These are phyloP conservation scores for Mortierella claussenii DNA, from an alignment of 192 early-diverging fungal species.

Conservation along the genomic window DNA sequence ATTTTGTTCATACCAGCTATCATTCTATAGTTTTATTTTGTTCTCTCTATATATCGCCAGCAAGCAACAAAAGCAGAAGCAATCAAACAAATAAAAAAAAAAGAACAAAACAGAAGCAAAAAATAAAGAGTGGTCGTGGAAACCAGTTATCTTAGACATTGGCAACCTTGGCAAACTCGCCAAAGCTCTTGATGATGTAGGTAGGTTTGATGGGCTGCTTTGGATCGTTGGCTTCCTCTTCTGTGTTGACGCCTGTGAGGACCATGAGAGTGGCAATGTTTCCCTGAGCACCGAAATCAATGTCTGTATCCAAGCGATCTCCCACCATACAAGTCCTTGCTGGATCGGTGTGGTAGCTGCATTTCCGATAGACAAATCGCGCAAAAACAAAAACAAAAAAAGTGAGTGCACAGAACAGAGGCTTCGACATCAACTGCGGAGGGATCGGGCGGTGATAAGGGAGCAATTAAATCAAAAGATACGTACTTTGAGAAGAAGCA, in stretches of 20 bases:
- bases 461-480: too few species aligned
- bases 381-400: not conserved
- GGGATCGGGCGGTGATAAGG: not conserved
- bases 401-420: not conserved
- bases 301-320: constrained; percentile 96
- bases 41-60: too few species aligned
- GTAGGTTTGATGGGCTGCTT: constrained; percentile 56
- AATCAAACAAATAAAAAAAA: too few species aligned
- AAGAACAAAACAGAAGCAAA: not conserved
- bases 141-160: too few species aligned
- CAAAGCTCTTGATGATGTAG: constrained; percentile 59
- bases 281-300: constrained; percentile 90
- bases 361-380: too few species aligned
- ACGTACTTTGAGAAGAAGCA: constrained; percentile 84
- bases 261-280: constrained; percentile 90
- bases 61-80: too few species aligned
- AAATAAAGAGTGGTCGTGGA: too few species aligned
- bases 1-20: too few species aligned
- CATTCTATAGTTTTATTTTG: too few species aligned
- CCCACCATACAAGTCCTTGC: constrained; percentile 95
- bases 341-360: constrained; percentile 76
- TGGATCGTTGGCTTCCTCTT: constrained; percentile 47
- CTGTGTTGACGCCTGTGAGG: constrained; percentile 78
- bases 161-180: constrained; percentile 48
- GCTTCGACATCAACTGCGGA: not conserved